phyloP scores from a whole-genome alignment of 2,329 filamentous ascomycete genomes.

The Colletotrichum sp. region DNA sequence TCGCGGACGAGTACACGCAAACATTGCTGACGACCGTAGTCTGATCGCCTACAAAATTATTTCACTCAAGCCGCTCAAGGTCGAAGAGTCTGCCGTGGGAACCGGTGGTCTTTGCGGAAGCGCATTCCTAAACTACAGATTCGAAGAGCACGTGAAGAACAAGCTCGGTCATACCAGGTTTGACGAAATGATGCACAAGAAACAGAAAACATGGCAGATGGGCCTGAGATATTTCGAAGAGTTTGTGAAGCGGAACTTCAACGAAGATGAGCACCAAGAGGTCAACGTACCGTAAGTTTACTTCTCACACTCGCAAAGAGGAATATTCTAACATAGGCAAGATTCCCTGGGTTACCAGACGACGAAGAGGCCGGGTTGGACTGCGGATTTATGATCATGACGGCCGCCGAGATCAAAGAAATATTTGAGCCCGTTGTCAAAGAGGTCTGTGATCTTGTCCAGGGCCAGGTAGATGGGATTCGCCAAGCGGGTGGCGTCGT shows the following conservation, averaged over 20 bases:
- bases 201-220: slow-evolving; percentile 81
- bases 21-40: slow-evolving; percentile 37
- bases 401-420: slow-evolving; percentile 69
- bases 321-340: slow-evolving; percentile 26
- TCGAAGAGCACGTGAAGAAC: slow-evolving; percentile 76
- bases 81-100: slow-evolving; percentile 81
- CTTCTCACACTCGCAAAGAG: background rate
- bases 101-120: slow-evolving; percentile 80
- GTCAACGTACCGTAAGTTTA: slow-evolving; percentile 72
- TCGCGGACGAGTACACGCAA: background rate
- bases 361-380: slow-evolving; percentile 78
- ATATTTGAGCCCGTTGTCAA: slow-evolving; percentile 80
- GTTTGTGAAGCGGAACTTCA: slow-evolving; percentile 85
- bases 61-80: slow-evolving; percentile 71
- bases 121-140: slow-evolving; percentile 80
- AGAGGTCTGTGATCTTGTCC: slow-evolving; percentile 70
- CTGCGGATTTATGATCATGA: slow-evolving; percentile 78
- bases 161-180: slow-evolving; percentile 72
- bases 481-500: slow-evolving; percentile 66
- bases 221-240: slow-evolving; percentile 82
- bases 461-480: slow-evolving; percentile 70
- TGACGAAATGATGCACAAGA: slow-evolving; percentile 78
- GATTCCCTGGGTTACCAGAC: slow-evolving; percentile 76
- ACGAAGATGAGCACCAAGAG: slow-evolving; percentile 78
- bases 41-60: slow-evolving; percentile 84